Percentiles rank a stretch among this genome's conserved stretches.
Evolutionary conservation across 106 monocot genomes (phyloP).

Genomic region (Triglochin maritima): DNA sequence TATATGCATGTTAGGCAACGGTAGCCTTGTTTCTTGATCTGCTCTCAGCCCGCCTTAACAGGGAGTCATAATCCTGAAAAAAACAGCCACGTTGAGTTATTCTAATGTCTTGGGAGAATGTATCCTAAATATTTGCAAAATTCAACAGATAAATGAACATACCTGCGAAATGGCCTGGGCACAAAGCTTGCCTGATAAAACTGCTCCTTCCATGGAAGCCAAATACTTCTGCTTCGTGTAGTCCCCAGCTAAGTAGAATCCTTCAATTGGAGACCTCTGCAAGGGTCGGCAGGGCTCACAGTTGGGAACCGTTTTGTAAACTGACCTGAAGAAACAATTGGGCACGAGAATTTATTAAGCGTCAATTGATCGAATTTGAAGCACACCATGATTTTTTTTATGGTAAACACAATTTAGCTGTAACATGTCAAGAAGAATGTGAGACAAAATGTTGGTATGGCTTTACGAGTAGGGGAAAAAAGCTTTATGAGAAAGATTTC

Average conservation of each 20-base stretch:
- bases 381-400: too few relatives aligned
- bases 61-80: slow-evolving; percentile 9
- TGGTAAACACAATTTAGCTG: too few relatives aligned
- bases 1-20: not conserved
- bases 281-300: slow-evolving; percentile 91
- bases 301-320: slow-evolving; percentile 87
- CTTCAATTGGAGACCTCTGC: slow-evolving; percentile 90
- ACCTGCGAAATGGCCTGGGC: slow-evolving; percentile 87
- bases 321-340: slow-evolving; percentile 50
- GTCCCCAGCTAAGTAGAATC: slow-evolving; percentile 90
- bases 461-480: too few relatives aligned
- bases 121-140: not conserved
- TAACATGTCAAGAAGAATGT: slow-evolving; percentile 2
- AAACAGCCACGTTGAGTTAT: too few relatives aligned
- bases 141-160: not conserved
- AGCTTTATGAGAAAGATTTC: not conserved
- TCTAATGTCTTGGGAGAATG: not conserved
- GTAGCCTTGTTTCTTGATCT: not conserved
- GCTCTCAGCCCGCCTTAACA: not conserved
- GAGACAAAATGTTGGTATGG: not conserved
- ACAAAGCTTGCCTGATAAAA: slow-evolving; percentile 95
- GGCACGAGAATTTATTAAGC: not conserved
- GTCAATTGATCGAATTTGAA: too few relatives aligned
- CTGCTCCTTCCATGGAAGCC: slow-evolving; percentile 99
- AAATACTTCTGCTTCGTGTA: slow-evolving; percentile 98